Evolutionary conservation across 2,329 filamentous ascomycete genomes (phyloP).

Genomic region (Trichoderma sp.): DNA sequence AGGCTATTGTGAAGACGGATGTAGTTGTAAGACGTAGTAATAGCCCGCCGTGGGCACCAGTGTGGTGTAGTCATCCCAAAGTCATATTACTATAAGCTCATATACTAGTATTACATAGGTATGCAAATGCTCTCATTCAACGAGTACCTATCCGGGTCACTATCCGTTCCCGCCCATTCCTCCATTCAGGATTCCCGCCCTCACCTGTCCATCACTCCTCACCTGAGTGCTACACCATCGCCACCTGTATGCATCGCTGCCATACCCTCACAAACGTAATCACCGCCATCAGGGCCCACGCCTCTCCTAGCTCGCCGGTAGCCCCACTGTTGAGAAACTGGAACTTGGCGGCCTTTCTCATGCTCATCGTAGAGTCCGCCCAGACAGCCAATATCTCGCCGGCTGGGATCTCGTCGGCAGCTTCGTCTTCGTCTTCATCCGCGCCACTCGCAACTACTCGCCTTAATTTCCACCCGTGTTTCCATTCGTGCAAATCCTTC

Average conservation of each 20-base stretch:
- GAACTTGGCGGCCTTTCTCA: slow-evolving; percentile 42
- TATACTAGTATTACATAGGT: neutral
- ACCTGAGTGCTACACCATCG: neutral
- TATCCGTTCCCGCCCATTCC: neutral
- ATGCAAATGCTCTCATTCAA: neutral
- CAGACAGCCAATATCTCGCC: slow-evolving; percentile 51
- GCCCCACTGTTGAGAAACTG: slow-evolving; percentile 47
- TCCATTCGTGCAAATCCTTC: slow-evolving; percentile 37
- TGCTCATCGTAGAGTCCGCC: slow-evolving; percentile 32
- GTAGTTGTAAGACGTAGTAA: neutral
- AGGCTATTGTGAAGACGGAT: neutral
- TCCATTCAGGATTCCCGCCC: neutral
- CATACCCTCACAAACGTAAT: slow-evolving; percentile 36
- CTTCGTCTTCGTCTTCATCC: neutral
- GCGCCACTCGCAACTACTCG: slow-evolving; percentile 29
- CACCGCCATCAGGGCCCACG: slow-evolving; percentile 51
- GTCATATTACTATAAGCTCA: neutral
- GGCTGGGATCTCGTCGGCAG: slow-evolving; percentile 30
- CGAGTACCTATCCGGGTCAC: neutral
- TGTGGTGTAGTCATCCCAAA: neutral
- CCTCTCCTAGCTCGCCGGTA: slow-evolving; percentile 46
- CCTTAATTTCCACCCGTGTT: slow-evolving; percentile 47
- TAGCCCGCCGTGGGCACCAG: neutral
- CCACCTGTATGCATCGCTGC: slow-evolving; percentile 29
- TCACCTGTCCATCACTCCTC: neutral